phyloP scores from a whole-genome alignment of 2,329 filamentous ascomycete species.

The Sporothrix mexicana region DNA sequence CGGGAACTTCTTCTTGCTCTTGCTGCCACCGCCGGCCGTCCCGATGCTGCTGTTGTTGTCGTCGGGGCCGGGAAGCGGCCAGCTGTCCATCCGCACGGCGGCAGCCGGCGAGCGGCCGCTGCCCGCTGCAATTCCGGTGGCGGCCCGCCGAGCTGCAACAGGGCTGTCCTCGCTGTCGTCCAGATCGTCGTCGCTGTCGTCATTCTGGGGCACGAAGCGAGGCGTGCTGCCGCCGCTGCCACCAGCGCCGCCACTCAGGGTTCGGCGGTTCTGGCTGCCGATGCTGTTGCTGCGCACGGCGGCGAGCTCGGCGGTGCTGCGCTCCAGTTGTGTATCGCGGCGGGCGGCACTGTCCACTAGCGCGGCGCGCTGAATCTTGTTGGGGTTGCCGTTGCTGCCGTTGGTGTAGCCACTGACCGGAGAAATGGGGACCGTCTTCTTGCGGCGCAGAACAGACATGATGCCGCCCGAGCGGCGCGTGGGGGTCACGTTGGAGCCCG shows the following conservation, averaged over 20 bases:
- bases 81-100: not conserved
- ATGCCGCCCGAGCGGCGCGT: conserved; percentile 54
- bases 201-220: conserved; percentile 6
- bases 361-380: conserved; percentile 61
- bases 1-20: conserved; percentile 71
- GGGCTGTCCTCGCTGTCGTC: conserved; percentile 36
- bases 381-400: conserved; percentile 47
- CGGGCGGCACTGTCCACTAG: conserved; percentile 63
- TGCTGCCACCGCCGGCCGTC: conserved; percentile 25
- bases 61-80: not conserved
- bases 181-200: conserved; percentile 36
- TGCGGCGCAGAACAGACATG: conserved; percentile 68
- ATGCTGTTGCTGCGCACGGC: conserved; percentile 50
- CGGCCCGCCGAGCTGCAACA: conserved; percentile 44
- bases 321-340: conserved; percentile 67
- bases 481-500: conserved; percentile 10
- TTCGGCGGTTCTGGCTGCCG: conserved; percentile 32
- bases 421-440: conserved; percentile 53
- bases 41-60: not conserved
- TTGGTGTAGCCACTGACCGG: conserved; percentile 45
- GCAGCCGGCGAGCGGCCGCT: not conserved
- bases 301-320: conserved; percentile 60
- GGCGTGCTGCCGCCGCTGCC: conserved; percentile 26
- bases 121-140: conserved; percentile 48
- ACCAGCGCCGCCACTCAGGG: not conserved